Evolutionary conservation across 352 stramenopile species (phyloP).

Genomic region (Pythium insidiosum): DNA sequence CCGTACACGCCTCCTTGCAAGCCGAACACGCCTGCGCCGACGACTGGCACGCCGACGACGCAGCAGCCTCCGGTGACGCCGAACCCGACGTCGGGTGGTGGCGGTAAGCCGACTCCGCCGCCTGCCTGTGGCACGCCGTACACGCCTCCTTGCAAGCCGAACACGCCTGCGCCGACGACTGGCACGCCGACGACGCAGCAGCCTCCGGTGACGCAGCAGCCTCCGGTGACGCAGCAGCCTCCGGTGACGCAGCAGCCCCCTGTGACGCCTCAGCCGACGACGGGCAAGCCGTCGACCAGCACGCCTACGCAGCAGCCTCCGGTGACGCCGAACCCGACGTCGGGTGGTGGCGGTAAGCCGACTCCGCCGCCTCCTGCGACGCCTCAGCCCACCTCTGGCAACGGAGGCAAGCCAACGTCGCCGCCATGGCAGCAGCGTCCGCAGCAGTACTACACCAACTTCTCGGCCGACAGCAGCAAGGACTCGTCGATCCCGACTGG

Average conservation of each 20-base stretch:
- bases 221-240: too few species aligned
- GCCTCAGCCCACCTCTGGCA: background rate
- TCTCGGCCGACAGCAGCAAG: background rate
- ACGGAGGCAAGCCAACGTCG: background rate
- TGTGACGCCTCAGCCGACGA: background rate
- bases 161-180: too few species aligned
- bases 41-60: too few species aligned
- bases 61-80: too few species aligned
- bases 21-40: too few species aligned
- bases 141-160: background rate
- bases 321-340: background rate
- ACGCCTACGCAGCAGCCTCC: background rate
- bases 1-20: too few species aligned
- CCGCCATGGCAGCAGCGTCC: constrained; percentile 1
- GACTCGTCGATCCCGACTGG: background rate
- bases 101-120: background rate
- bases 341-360: background rate
- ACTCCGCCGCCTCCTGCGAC: background rate
- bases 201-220: too few species aligned
- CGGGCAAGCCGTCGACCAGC: background rate
- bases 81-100: too few species aligned
- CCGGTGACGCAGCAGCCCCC: too few species aligned
- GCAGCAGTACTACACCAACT: background rate
- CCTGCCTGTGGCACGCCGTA: background rate
- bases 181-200: too few species aligned